These are phyloP conservation scores for Solanum hybrid DNA, from an alignment of 305 asterid species.

Conservation along the genomic window DNA sequence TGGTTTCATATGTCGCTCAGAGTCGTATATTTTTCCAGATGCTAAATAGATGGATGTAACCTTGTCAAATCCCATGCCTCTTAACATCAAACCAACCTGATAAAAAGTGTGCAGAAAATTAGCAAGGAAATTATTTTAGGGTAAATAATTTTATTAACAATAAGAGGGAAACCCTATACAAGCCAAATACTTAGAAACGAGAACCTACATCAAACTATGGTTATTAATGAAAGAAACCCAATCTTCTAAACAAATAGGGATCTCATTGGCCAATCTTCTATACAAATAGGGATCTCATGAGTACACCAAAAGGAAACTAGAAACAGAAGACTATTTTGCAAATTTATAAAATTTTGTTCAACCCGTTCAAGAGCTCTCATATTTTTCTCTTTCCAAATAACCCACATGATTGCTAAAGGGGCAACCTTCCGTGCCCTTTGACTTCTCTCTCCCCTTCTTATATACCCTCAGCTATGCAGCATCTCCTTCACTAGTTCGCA, in stretches of 20 bases:
- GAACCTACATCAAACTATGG: background rate
- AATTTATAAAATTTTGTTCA: background rate
- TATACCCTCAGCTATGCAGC: background rate
- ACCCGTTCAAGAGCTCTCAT: background rate
- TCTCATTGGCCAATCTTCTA: background rate
- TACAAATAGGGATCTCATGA: background rate
- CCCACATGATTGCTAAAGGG: background rate
- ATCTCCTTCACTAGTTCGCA: background rate
- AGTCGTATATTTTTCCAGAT: conserved; percentile 85
- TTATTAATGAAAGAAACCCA: background rate
- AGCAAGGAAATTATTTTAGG: background rate
- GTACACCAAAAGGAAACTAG: background rate
- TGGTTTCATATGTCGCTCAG: conserved; percentile 93
- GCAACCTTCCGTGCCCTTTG: background rate
- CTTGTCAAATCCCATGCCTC: conserved; percentile 95
- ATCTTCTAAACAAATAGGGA: background rate
- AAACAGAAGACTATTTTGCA: background rate
- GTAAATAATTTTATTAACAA: background rate
- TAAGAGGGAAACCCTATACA: background rate
- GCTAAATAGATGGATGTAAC: conserved; percentile 81
- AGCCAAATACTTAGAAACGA: background rate
- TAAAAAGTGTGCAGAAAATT: conserved; percentile 6
- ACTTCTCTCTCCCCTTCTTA: background rate
- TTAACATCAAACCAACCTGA: conserved; percentile 95
- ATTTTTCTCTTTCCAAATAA: background rate